Conservation (phyloP, 192 early-diverging fungal species). For the Podila epigama region DNA sequence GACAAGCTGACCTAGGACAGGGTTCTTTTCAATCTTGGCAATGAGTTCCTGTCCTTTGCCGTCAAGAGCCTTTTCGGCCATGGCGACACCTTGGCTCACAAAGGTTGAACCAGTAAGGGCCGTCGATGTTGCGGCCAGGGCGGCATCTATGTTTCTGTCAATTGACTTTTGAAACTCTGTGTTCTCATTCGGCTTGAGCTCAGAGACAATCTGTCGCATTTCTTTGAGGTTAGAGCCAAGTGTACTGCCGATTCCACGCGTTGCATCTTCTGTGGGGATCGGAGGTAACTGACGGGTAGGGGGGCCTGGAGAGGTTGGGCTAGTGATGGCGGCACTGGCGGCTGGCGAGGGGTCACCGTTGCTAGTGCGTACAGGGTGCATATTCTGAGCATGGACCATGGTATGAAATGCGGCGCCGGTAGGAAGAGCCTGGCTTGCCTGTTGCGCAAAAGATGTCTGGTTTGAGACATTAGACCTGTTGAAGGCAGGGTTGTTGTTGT, state of each 20-base stretch:
- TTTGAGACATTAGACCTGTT: constrained; percentile 16
- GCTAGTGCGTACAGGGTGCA: constrained; percentile 7
- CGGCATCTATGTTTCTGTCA: constrained; percentile 13
- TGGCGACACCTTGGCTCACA: constrained; percentile 5
- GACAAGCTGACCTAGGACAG: constrained; percentile 32
- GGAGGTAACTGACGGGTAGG: constrained; percentile 34
- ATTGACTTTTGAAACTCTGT: constrained; percentile 1
- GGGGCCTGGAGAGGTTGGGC: constrained; percentile 13
- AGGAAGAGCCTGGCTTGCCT: constrained; percentile 12
- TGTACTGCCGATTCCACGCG: neutral
- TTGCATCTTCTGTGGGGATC: constrained; percentile 4
- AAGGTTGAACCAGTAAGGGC: neutral
- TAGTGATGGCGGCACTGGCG: constrained; percentile 4
- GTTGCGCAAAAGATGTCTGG: constrained; percentile 22
- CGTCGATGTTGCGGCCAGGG: neutral
- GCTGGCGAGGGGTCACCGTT: neutral
- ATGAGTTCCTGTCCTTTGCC: constrained; percentile 2
- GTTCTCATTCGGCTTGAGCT: neutral
- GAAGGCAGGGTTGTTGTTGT: constrained; percentile 13
- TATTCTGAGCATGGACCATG: constrained; percentile 20
- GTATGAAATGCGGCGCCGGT: constrained; percentile 19
- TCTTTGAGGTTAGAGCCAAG: constrained; percentile 13
- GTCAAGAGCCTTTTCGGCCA: constrained; percentile 8
- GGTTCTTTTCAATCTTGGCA: constrained; percentile 27
- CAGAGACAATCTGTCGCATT: constrained; percentile 7